Percentiles rank a stretch among this genome's conserved stretches.
These are phyloP conservation scores for Podaxis sp. DNA, from an alignment of 768 basidiomycete genomes.

Conservation along the genomic window DNA sequence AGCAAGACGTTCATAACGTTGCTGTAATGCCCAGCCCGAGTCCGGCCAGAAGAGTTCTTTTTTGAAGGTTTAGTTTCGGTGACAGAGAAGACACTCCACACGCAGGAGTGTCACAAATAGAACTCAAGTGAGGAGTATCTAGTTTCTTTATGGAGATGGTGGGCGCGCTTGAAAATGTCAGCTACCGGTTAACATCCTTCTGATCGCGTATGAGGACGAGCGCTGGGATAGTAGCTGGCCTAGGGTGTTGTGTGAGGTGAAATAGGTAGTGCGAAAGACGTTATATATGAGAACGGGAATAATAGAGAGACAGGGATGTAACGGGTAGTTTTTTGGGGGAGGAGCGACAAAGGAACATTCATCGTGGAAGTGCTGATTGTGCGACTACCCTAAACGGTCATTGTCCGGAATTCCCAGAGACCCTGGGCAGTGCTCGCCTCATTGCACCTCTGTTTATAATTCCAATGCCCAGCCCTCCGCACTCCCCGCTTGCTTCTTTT, in stretches of 20 bases:
- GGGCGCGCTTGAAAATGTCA: background rate
- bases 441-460: constrained; percentile 14
- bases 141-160: constrained; percentile 2
- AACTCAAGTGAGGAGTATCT: background rate
- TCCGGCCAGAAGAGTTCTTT: constrained; percentile 7
- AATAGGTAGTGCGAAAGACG: background rate
- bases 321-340: background rate
- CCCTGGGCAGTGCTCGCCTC: constrained; percentile 11
- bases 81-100: constrained; percentile 11
- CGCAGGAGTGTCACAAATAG: background rate
- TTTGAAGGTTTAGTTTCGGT: background rate
- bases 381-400: constrained; percentile 9
- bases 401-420: constrained; percentile 16
- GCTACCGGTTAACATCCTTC: background rate
- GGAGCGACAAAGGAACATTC: background rate
- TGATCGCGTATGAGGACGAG: background rate
- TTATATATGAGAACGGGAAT: background rate
- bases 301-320: background rate
- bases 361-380: constrained; percentile 12
- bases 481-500: constrained; percentile 20
- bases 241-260: background rate
- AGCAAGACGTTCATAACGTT: background rate
- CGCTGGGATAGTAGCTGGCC: background rate
- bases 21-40: background rate
- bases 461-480: constrained; percentile 14